Evolutionary conservation across 2,329 filamentous ascomycete species (phyloP).

Genomic region (Aspergillus chevalieri): DNA sequence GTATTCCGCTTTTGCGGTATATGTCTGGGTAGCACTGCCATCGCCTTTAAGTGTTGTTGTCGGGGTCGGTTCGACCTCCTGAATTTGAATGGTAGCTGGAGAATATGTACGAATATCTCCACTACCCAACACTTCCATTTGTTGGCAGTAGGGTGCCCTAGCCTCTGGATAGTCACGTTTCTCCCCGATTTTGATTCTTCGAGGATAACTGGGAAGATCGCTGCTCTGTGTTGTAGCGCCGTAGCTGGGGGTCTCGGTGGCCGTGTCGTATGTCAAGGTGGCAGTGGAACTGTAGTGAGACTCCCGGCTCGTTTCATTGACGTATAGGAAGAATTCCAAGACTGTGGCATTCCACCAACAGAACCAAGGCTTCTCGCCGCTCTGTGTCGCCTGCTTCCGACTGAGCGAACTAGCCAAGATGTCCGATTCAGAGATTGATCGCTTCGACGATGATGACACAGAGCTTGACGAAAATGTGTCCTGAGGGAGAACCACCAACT

Average conservation of each 20-base stretch:
- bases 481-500: slow-evolving; percentile 52
- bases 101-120: slow-evolving; percentile 34
- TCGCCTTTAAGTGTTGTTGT: slow-evolving; percentile 25
- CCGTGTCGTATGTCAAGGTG: slow-evolving; percentile 7
- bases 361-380: slow-evolving; percentile 61
- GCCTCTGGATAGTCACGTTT: slow-evolving; percentile 45
- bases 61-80: slow-evolving; percentile 31
- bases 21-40: slow-evolving; percentile 25
- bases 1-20: slow-evolving; percentile 29
- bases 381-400: slow-evolving; percentile 39
- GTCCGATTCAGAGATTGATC: slow-evolving; percentile 21
- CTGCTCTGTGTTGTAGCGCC: slow-evolving; percentile 9
- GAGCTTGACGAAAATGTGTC: slow-evolving; percentile 26
- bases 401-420: slow-evolving; percentile 18
- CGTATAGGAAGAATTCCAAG: slow-evolving; percentile 62
- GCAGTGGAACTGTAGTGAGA: slow-evolving; percentile 15
- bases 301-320: slow-evolving; percentile 45
- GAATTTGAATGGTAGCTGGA: slow-evolving; percentile 25
- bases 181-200: slow-evolving; percentile 61
- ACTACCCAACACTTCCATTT: slow-evolving; percentile 55
- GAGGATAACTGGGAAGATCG: slow-evolving; percentile 41
- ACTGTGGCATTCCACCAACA: slow-evolving; percentile 65
- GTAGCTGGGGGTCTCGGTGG: slow-evolving; percentile 15
- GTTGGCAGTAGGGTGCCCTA: slow-evolving; percentile 55
- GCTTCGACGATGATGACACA: slow-evolving; percentile 22